Conservation (phyloP, 331 rosid species). For the Saraca asoca region DNA sequence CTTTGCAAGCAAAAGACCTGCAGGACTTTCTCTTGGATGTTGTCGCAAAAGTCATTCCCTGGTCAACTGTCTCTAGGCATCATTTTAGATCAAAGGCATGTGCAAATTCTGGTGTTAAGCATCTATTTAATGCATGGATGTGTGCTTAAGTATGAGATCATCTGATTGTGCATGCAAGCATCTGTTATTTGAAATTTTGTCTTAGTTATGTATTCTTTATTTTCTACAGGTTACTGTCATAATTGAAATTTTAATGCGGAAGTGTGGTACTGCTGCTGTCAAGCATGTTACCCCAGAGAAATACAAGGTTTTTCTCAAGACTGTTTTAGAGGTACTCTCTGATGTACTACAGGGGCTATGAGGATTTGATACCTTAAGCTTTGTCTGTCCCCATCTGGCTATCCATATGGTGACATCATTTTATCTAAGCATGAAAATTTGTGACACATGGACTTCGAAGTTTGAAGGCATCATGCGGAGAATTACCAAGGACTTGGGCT, state of each 20-base stretch:
- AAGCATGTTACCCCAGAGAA: slow-evolving; percentile 66
- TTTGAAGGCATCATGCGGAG: slow-evolving; percentile 14
- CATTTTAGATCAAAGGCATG: slow-evolving; percentile 87
- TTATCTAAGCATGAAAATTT: slow-evolving; percentile 8
- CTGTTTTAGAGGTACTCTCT: slow-evolving; percentile 61
- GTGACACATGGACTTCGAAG: slow-evolving; percentile 5
- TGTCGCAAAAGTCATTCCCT: slow-evolving; percentile 61
- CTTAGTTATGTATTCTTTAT: slow-evolving; percentile 10
- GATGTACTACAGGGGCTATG: slow-evolving; percentile 1
- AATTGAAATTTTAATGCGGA: slow-evolving; percentile 75
- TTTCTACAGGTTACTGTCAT: slow-evolving; percentile 67
- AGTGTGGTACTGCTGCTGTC: slow-evolving; percentile 79
- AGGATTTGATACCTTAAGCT: neutral
- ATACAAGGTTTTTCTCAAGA: slow-evolving; percentile 62
- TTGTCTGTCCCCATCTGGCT: slow-evolving; percentile 8
- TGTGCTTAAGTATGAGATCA: slow-evolving; percentile 10
- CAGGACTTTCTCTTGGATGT: slow-evolving; percentile 63
- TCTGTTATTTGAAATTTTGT: neutral
- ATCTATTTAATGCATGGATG: neutral
- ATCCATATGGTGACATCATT: slow-evolving; percentile 18
- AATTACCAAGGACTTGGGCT: slow-evolving; percentile 18
- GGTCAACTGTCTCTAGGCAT: slow-evolving; percentile 83
- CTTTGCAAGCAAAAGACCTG: slow-evolving; percentile 60
- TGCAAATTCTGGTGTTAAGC: slow-evolving; percentile 26
- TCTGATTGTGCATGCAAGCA: slow-evolving; percentile 2